Base-by-base conservation (phyloP, 2,329 filamentous ascomycete genomes). In the Neopestalotiopsis sp. region DNA sequence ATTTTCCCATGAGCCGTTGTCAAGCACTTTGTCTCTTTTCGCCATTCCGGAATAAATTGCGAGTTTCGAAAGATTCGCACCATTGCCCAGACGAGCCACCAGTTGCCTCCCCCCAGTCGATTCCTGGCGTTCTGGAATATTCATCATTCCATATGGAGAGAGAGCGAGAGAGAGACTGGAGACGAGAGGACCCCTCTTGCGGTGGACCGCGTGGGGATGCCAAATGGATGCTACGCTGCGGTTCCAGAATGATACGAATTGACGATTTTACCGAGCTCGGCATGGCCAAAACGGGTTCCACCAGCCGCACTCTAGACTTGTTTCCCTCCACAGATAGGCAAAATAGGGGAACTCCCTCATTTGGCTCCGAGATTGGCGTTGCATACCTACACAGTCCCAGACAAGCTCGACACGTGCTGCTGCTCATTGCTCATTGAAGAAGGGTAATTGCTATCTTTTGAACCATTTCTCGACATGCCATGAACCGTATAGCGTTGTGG, bases 41-140 rank as follows among this genome's bases (percentile, higher is more conserved):
- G 32, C n/a, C 59, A 34, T 62, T 62, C 59, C 59, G 59, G 59
- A 62, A 62, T 62, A 62, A 40, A 62, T 62, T 62, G 20, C 30
- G n/a, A 34, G 59, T 62, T 62, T 62, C 59, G 59, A 20, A 53
- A 38, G 34, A 53, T 53, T 24, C 45, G 45, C 45, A 53, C 45
- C 45, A 53, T 20, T 20, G 17, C 20, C 45, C 45, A 24, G n/a
- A 9, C n/a, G n/a, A 53, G 45, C 45, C 45, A 53, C 17, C 45
- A 53, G 45, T 49, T 28, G 24, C 24, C 45, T 49, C 32, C 32
- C 34, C 34, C 34, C 59, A 34, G 32, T 40, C 32, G 10, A 38
- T 9, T 3, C 34, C 20, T 40, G 32, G 17, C 32, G 30, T 62
- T 62, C 59, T 62, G 59, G 59, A 62, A 62, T 30, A 34, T 62